Conservation (phyloP, 768 basidiomycete species). For the Glaciozyma martinii region DNA sequence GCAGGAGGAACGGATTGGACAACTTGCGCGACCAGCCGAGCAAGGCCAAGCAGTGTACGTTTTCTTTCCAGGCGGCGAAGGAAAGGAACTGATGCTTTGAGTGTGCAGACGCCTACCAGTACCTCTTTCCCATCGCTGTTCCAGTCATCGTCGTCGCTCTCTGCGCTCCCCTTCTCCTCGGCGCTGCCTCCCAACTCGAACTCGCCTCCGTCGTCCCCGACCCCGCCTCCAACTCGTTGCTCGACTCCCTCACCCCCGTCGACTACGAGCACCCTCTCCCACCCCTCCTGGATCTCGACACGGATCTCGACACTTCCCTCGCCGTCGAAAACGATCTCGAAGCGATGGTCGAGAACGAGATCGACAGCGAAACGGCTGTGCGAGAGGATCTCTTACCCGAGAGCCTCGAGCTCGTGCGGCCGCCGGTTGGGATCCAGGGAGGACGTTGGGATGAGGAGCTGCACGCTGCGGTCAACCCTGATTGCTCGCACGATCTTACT, state of each 20-base stretch:
- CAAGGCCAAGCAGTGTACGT: too few relatives aligned
- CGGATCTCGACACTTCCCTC: too few relatives aligned
- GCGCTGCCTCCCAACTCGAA: not conserved
- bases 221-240: too few relatives aligned
- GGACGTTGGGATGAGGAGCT: constrained; percentile 19
- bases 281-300: too few relatives aligned
- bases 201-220: too few relatives aligned
- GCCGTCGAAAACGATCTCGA: too few relatives aligned
- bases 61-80: not conserved
- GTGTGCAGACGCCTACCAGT: constrained; percentile 15
- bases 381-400: too few relatives aligned
- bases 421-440: constrained; percentile 4
- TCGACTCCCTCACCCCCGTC: too few relatives aligned
- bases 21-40: too few relatives aligned
- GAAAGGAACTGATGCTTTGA: not conserved
- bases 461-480: constrained; percentile 13
- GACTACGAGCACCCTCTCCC: too few relatives aligned
- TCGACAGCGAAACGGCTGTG: not conserved
- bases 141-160: constrained; percentile 13
- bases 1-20: not conserved
- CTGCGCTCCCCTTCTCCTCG: constrained; percentile 7
- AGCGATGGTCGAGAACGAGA: not conserved
- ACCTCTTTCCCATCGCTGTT: constrained; percentile 8
- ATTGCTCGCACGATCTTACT: constrained; percentile 9
- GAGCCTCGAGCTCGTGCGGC: too few relatives aligned